Evolutionary conservation across 2,329 filamentous ascomycete genomes (phyloP), one percentile per base, ranked within the genome.

Genomic region (Fusarium sp.): DNA sequence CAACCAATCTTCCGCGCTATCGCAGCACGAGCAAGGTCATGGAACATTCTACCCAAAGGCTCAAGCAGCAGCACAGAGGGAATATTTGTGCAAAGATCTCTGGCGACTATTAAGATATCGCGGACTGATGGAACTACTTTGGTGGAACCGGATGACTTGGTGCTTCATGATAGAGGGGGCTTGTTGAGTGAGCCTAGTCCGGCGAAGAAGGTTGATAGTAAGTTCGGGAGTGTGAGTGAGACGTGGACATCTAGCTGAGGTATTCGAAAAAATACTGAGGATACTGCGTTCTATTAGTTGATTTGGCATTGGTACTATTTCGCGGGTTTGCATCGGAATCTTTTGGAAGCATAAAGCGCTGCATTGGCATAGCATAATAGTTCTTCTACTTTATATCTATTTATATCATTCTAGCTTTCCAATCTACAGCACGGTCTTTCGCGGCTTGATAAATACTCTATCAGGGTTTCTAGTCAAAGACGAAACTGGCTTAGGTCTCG

Each of bases 391-490:
- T n/a, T 4, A 32, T 1, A 32, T 32, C 15, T 19, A 6, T 47
- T 13, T 43, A 49, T n/a, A 49, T 25, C 40, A 19, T 19, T 30
- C 10, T 19, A 25, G 6, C 3, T 1, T 19, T 10, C 15, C 8
- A 2, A 2, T 9, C 9, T 12, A 58, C 4, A 66, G 3, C 0
- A 49, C 13, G 2, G 58, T 37, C 15, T 32, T 40, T 4, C 13
- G 7, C 16, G 43, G 50, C 21, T 69, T 52, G 30, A 69, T 40
- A 19, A 64, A 69, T 0, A 69, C 38, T 9, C 13, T 46, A 6
- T 69, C 65, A 4, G 67, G 67, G 7, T 64, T 47, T 1, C 67
- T 57, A 1, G 67, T 58, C n/a, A 69, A 42, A 0, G 65, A 69
- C 0, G 65, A 58, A 1, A 69, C 65, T 4, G 59, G 28, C 1